These are phyloP conservation scores for Pleurotus cornucopiae DNA, from an alignment of 768 basidiomycete genomes.

Conservation along the genomic window DNA sequence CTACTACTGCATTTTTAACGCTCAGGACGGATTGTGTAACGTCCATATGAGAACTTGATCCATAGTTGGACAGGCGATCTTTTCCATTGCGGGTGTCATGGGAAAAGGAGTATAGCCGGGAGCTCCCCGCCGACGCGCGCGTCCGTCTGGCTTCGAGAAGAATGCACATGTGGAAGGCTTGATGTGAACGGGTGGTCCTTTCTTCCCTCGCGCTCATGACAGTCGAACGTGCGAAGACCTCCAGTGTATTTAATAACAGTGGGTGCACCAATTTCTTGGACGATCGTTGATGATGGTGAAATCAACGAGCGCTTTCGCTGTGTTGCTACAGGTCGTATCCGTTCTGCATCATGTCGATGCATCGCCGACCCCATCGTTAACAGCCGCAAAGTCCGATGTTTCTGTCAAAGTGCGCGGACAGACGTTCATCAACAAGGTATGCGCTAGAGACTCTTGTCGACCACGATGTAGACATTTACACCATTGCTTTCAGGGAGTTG, in stretches of 20 bases:
- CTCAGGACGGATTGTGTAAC: no score
- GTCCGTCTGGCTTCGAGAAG: no score
- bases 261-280: neutral
- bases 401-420: slow-evolving; percentile 32
- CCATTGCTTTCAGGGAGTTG: slow-evolving; percentile 37
- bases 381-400: slow-evolving; percentile 7
- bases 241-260: neutral
- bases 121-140: no score
- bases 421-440: slow-evolving; percentile 41
- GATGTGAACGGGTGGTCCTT: no score
- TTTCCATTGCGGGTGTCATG: no score
- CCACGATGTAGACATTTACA: neutral
- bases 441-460: neutral
- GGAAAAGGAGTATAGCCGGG: no score
- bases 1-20: no score
- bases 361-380: slow-evolving; percentile 1
- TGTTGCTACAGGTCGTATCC: neutral
- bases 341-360: neutral
- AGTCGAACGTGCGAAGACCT: slow-evolving; percentile 3
- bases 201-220: neutral
- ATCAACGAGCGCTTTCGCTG: neutral
- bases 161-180: no score
- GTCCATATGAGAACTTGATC: no score
- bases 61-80: no score
- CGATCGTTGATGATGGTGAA: neutral